Evolutionary conservation across 2,329 filamentous ascomycete species (phyloP), one percentile per base, ranked within the genome.

Genomic region (Esteya vermicola): DNA sequence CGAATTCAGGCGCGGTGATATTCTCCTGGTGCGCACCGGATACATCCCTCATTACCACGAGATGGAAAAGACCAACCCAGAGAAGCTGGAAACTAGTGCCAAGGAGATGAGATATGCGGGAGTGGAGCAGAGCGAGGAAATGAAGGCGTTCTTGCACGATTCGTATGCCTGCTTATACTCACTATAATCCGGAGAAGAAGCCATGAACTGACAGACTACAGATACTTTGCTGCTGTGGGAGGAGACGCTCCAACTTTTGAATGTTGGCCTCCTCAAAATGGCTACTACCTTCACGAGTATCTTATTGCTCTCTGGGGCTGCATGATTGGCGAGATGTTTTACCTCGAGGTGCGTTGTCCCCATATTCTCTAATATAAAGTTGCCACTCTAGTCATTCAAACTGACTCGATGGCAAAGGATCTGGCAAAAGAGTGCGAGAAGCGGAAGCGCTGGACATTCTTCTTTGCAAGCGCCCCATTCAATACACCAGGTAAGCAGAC

Each of bases 111-210:
- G 19, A 20, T 56, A 57, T 21, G 55, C 62, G 40, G 71, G 70
- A 1, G 57, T 73, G 3, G 60, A 70, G 37, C 64, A 65, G 1
- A 63, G 61, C 3, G 57, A 64, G 14, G 61, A 59, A 6, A 65
- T 63, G 7, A 57, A 73, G 13, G 59, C 62, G 28, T 78, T 72
- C 72, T 56, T 76, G 16, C 77, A 72, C 70, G 65, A 75, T 40
- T 36, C 36, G 36, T 36, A 25, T 19, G 22, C 3, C 16, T 2
- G 12, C 10, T 27, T 28, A 20, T 28, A 7, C 35, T 35, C 14
- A 35, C 33, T n/a, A n/a, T n/a, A n/a, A n/a, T n/a, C n/a, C n/a
- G n/a, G n/a, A n/a, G n/a, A n/a, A n/a, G n/a, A n/a, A n/a, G n/a
- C n/a, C n/a, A n/a, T n/a, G n/a, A n/a, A 35, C 20, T n/a, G 21